Percentiles rank a stretch among this genome's conserved stretches.
These are phyloP conservation scores for Vitis riparia DNA, from an alignment of 164 flowering plant genomes.

Conservation along the genomic window DNA sequence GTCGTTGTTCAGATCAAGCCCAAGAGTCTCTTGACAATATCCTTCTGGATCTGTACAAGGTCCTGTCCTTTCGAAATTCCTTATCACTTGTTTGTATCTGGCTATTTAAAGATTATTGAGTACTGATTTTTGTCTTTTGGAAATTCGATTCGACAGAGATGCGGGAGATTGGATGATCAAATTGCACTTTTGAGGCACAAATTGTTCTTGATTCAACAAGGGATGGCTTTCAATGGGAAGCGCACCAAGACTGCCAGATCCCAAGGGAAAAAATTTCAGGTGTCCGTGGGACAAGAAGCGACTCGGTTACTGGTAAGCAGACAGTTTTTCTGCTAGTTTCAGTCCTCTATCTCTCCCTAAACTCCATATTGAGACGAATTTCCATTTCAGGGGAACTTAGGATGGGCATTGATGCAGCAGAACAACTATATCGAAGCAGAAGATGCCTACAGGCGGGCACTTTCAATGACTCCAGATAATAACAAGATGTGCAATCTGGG, in stretches of 20 bases:
- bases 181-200: conserved; percentile 81
- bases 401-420: conserved; percentile 99
- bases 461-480: conserved; percentile 75
- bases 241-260: conserved; percentile 98
- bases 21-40: conserved; percentile 97
- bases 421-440: conserved; percentile 88
- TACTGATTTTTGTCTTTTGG: neutral
- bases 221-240: conserved; percentile 95
- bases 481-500: conserved; percentile 99
- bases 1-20: conserved; percentile 88
- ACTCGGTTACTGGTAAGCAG: conserved; percentile 78
- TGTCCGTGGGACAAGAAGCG: conserved; percentile 95
- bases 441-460: conserved; percentile 83
- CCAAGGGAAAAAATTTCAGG: conserved; percentile 97
- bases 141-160: conserved; percentile 53
- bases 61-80: conserved; percentile 10
- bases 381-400: conserved; percentile 82
- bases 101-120: neutral
- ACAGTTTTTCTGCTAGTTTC: neutral
- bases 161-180: conserved; percentile 97
- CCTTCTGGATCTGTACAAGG: conserved; percentile 95
- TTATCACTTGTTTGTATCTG: neutral
- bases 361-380: neutral
- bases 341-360: neutral
- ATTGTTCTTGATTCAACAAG: conserved; percentile 82